These are phyloP conservation scores for Pichia sp. DNA, from an alignment of 1,139 yeast genomes.

Conservation along the genomic window DNA sequence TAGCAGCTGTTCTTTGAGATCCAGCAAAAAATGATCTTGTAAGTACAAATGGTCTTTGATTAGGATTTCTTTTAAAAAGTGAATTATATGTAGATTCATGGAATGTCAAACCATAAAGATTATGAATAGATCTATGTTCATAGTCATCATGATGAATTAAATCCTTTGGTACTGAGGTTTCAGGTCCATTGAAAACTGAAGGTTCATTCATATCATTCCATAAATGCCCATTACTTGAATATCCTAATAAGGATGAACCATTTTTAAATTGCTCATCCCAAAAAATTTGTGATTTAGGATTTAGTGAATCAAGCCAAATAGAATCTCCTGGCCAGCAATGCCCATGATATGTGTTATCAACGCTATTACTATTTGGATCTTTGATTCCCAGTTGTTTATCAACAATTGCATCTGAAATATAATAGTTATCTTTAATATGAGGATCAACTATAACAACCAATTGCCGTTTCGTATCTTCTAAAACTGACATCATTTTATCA, in stretches of 20 bases:
- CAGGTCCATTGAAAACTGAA: slow-evolving; percentile 91
- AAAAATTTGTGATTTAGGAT: slow-evolving; percentile 51
- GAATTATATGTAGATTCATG: slow-evolving; percentile 78
- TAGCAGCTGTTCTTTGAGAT: slow-evolving; percentile 83
- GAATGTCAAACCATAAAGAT: slow-evolving; percentile 70
- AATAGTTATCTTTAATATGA: slow-evolving; percentile 70
- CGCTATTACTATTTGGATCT: slow-evolving; percentile 41
- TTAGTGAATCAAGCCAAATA: slow-evolving; percentile 82
- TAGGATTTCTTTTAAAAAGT: slow-evolving; percentile 43
- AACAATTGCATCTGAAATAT: slow-evolving; percentile 48
- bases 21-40: slow-evolving; percentile 88
- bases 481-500: slow-evolving; percentile 51
- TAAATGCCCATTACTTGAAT: slow-evolving; percentile 59
- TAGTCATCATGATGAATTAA: slow-evolving; percentile 68
- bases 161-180: slow-evolving; percentile 82
- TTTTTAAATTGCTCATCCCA: slow-evolving; percentile 52
- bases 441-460: slow-evolving; percentile 88
- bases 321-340: slow-evolving; percentile 99
- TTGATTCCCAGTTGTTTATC: slow-evolving; percentile 35
- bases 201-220: slow-evolving; percentile 99
- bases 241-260: slow-evolving; percentile 45
- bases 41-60: slow-evolving; percentile 77
- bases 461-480: slow-evolving; percentile 71
- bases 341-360: slow-evolving; percentile 48
- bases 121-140: slow-evolving; percentile 91